A percentile compares a stretch with the other conserved stretches of the same genome.
Evolutionary conservation across 371 early-diverging fungal genomes (phyloP).

Genomic region (Circinella minor): DNA sequence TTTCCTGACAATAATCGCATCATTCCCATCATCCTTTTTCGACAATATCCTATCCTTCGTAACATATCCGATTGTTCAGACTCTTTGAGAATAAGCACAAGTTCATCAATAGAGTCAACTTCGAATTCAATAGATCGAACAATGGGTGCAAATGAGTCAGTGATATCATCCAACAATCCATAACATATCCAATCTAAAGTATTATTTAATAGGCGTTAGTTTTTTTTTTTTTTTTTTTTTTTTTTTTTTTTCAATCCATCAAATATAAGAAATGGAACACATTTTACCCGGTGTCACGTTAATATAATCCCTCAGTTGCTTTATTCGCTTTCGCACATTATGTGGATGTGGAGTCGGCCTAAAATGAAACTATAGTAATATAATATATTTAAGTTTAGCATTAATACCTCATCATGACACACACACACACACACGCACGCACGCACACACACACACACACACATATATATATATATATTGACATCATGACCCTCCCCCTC

Average conservation of each 20-base stretch:
- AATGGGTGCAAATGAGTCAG: constrained; percentile 83
- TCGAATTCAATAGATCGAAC: constrained; percentile 84
- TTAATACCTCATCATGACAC: too few relatives aligned
- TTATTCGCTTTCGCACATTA: constrained; percentile 79
- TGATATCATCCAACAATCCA: constrained; percentile 85
- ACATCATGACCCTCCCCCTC: too few relatives aligned
- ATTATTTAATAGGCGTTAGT: constrained; percentile 18
- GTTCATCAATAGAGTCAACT: constrained; percentile 89
- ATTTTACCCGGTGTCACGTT: constrained; percentile 58
- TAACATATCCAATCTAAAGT: constrained; percentile 87
- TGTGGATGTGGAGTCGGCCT: constrained; percentile 72
- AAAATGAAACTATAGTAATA: constrained; percentile 65
- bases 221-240: constrained; percentile 16
- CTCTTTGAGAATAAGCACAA: constrained; percentile 88
- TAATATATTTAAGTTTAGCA: too few relatives aligned
- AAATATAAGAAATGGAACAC: not conserved
- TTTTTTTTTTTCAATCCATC: not conserved
- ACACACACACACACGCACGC: too few relatives aligned
- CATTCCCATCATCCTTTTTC: constrained; percentile 80
- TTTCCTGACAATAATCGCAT: constrained; percentile 78
- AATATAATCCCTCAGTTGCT: constrained; percentile 71
- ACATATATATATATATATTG: too few relatives aligned
- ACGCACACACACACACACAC: too few relatives aligned
- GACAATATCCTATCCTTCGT: constrained; percentile 81
- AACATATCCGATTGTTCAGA: constrained; percentile 90